Base-by-base conservation (phyloP, 2,329 filamentous ascomycete species). In the Neonectria coccinea region DNA sequence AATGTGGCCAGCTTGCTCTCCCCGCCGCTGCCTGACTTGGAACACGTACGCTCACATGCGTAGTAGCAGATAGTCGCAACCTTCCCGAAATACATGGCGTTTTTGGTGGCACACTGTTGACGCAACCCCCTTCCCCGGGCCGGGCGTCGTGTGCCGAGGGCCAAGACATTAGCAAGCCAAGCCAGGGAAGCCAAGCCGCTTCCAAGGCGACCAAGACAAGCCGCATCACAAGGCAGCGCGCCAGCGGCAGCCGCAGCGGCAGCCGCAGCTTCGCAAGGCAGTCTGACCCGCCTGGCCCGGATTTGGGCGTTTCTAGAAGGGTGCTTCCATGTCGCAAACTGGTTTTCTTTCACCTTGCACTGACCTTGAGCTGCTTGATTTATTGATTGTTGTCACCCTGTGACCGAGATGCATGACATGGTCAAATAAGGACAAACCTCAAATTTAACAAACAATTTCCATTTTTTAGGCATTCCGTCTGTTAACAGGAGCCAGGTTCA, bases 141-240 rank as follows among this genome's bases (percentile, higher is more conserved):
- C 45, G 25, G 45, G 45, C 45, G 44, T 47, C 12, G 44, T 47
- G 20, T 16, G 45, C 25, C 45, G 45, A 48, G 45, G 25, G 36
- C 36, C 36, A 39, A 39, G 36, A n/a, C 36, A n/a, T 39, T n/a
- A 39, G n/a, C 8, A 42, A 18, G 39, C 39, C n/a, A 42, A 42
- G 39, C 39, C 5, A 25, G 25, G 25, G 25, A 42, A 42, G 39
- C 39, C 25, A 25, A 6, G 25, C 5, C n/a, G 7, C 39, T 41
- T 18, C 2, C 39, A 50, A 50, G 47, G 9, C 47, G 4, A 11
- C 45, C 44, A 50, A 50, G 45, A 8, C 45, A 27, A 29, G 27
- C 25, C n/a, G 16, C 16, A 18, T 16, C 25, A 16, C n/a, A 22
- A 29, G 22, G 12, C 12, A 6, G n/a, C 29, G 29, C 8, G 29